Percentiles rank a stretch among this genome's conserved stretches.
phyloP scores from a whole-genome alignment of 1,139 yeast genomes.

The Yamadazyma epiphylla region DNA sequence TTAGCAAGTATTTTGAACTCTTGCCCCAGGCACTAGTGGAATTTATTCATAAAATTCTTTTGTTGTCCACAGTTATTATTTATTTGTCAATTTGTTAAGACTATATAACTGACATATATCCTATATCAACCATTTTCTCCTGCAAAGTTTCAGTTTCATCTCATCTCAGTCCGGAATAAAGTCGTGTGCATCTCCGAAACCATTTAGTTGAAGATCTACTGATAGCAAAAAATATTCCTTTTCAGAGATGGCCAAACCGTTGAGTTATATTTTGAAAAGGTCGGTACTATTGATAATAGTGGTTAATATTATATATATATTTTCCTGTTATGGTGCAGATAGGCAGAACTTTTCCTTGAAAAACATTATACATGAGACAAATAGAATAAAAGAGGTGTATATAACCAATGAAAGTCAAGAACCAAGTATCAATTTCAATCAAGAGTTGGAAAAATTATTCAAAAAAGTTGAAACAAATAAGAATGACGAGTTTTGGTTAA shows the following conservation, averaged over 20 bases:
- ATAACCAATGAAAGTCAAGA: slow-evolving; percentile 8
- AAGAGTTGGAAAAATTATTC: slow-evolving; percentile 12
- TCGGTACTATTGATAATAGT: slow-evolving; percentile 3
- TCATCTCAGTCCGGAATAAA: too few relatives aligned
- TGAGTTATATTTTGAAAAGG: slow-evolving; percentile 2
- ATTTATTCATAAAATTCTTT: too few relatives aligned
- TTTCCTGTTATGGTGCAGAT: slow-evolving; percentile 8
- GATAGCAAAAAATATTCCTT: neutral
- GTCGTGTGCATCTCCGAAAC: too few relatives aligned
- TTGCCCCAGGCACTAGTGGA: neutral
- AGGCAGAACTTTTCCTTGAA: slow-evolving; percentile 8
- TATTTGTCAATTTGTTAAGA: too few relatives aligned
- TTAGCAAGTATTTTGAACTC: neutral
- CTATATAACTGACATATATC: too few relatives aligned
- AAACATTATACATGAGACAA: slow-evolving; percentile 2
- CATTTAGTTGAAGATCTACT: too few relatives aligned
- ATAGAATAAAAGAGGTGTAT: slow-evolving; percentile 4
- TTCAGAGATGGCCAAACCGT: slow-evolving; percentile 1
- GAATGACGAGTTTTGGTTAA: slow-evolving; percentile 18
- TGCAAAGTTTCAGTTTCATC: too few relatives aligned
- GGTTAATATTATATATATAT: slow-evolving; percentile 8
- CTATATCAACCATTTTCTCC: too few relatives aligned
- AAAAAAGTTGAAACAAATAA: slow-evolving; percentile 16
- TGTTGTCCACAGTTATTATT: too few relatives aligned
- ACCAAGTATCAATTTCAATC: slow-evolving; percentile 9